Percentiles rank a stretch among this genome's conserved stretches.
Evolutionary conservation across 768 basidiomycete genomes (phyloP).

Genomic region (Mycena belliarum): DNA sequence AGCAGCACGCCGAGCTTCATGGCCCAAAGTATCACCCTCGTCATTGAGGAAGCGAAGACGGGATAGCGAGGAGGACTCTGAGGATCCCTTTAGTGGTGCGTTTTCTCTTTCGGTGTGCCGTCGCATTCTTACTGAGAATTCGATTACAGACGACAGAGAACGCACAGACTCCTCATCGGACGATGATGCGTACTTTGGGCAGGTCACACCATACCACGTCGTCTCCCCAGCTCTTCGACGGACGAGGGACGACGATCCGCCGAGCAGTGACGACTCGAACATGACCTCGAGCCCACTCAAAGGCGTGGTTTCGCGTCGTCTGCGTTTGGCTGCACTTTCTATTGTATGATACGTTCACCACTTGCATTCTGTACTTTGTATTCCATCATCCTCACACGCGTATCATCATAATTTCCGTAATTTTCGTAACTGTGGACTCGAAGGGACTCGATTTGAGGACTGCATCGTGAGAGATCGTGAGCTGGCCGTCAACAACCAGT

Average conservation of each 20-base stretch:
- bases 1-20: slow-evolving; percentile 2
- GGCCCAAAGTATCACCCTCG: not conserved
- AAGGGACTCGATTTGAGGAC: no score
- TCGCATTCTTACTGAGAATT: not conserved
- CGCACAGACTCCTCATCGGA: slow-evolving; percentile 49
- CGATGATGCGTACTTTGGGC: slow-evolving; percentile 62
- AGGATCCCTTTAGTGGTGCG: slow-evolving; percentile 19
- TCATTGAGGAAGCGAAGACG: slow-evolving; percentile 12
- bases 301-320: slow-evolving; percentile 41
- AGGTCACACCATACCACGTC: slow-evolving; percentile 70
- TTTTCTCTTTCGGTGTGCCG: not conserved
- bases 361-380: not conserved
- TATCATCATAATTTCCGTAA: no score
- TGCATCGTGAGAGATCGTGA: no score
- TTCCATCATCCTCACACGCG: no score
- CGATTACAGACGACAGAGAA: slow-evolving; percentile 1
- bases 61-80: slow-evolving; percentile 6
- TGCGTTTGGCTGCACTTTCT: slow-evolving; percentile 19
- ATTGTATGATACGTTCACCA: not conserved
- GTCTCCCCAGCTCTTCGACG: slow-evolving; percentile 60
- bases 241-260: slow-evolving; percentile 37
- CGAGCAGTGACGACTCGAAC: slow-evolving; percentile 47
- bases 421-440: no score
- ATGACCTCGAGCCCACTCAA: slow-evolving; percentile 49
- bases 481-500: no score